phyloP scores from a whole-genome alignment of 2,329 filamentous ascomycete genomes.

The Lasiodiplodia hormozganensis region DNA sequence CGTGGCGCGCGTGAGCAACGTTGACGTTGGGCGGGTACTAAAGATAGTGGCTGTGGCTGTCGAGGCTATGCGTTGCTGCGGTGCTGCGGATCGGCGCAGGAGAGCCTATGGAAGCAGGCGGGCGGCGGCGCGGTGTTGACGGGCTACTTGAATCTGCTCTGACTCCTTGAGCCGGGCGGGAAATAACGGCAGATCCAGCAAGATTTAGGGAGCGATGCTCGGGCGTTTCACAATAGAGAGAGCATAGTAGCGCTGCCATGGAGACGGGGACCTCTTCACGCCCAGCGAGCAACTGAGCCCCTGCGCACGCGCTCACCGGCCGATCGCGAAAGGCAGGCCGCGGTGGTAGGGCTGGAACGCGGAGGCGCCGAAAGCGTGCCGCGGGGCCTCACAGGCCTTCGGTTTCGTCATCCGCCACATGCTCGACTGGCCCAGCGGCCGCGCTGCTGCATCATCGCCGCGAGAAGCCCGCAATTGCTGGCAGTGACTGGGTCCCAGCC shows the following conservation, averaged over 20 bases:
- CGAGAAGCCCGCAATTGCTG: background rate
- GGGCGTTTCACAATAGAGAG: slow-evolving; percentile 28
- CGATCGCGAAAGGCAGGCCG: slow-evolving; percentile 17
- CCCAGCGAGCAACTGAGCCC: slow-evolving; percentile 5
- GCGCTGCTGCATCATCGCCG: slow-evolving; percentile 14
- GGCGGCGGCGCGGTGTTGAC: slow-evolving; percentile 21
- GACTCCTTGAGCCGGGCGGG: slow-evolving; percentile 25
- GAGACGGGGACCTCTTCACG: slow-evolving; percentile 24
- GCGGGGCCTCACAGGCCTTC: slow-evolving; percentile 1
- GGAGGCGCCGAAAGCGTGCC: slow-evolving; percentile 11
- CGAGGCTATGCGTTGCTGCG: slow-evolving; percentile 27
- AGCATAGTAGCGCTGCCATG: slow-evolving; percentile 28
- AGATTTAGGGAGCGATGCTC: slow-evolving; percentile 29
- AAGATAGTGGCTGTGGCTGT: slow-evolving; percentile 28
- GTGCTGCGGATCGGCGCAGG: slow-evolving; percentile 16
- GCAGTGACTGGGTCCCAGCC: slow-evolving; percentile 16
- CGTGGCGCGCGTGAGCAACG: slow-evolving; percentile 9
- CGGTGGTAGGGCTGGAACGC: slow-evolving; percentile 28
- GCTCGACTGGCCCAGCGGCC: slow-evolving; percentile 3
- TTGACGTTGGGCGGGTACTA: slow-evolving; percentile 18
- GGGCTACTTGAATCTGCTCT: slow-evolving; percentile 4
- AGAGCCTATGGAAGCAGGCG: slow-evolving; percentile 8
- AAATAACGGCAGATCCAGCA: slow-evolving; percentile 22
- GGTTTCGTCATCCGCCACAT: slow-evolving; percentile 11
- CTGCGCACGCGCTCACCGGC: slow-evolving; percentile 23